phyloP scores from a whole-genome alignment of 2,329 filamentous ascomycete genomes.

The Apiospora sp. region DNA sequence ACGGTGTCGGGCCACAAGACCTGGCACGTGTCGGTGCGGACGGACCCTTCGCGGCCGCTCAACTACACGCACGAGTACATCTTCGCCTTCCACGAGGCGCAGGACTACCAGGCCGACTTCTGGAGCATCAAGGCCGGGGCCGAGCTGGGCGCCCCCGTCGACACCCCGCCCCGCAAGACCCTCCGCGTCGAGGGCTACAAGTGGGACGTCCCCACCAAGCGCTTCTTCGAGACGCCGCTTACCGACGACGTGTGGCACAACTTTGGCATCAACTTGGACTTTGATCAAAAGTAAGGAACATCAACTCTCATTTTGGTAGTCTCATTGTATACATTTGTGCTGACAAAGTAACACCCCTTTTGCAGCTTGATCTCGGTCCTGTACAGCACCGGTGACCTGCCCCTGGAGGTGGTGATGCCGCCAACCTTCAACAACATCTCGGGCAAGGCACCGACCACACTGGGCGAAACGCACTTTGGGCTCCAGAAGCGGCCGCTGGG shows the following conservation, averaged over 20 bases:
- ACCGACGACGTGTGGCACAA: slow-evolving; percentile 25
- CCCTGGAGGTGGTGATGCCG: slow-evolving; percentile 21
- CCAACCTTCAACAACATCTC: slow-evolving; percentile 26
- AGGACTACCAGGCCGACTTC: slow-evolving; percentile 26
- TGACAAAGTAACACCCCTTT: not conserved
- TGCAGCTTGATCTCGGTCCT: slow-evolving; percentile 24
- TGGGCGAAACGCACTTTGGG: slow-evolving; percentile 26
- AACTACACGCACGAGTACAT: slow-evolving; percentile 26
- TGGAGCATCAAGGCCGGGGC: slow-evolving; percentile 25
- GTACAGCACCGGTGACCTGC: slow-evolving; percentile 18
- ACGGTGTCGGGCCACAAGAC: slow-evolving; percentile 25
- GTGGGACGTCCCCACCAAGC: slow-evolving; percentile 25
- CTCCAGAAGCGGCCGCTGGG: slow-evolving; percentile 24
- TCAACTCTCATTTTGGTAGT: no score
- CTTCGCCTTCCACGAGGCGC: slow-evolving; percentile 25
- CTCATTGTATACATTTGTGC: no score
- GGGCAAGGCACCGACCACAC: slow-evolving; percentile 21
- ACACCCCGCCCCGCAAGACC: slow-evolving; percentile 5
- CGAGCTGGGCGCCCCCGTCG: slow-evolving; percentile 5
- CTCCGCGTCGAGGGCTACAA: slow-evolving; percentile 25
- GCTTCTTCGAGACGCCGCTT: slow-evolving; percentile 22
- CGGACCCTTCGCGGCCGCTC: slow-evolving; percentile 21
- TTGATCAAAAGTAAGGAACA: slow-evolving; percentile 21
- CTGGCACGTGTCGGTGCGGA: slow-evolving; percentile 24
- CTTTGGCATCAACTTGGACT: slow-evolving; percentile 23